A percentile compares a stretch with the other conserved stretches of the same genome.
These are phyloP conservation scores for Metschnikowia sp. DNA, from an alignment of 805 yeast genomes.

Conservation along the genomic window DNA sequence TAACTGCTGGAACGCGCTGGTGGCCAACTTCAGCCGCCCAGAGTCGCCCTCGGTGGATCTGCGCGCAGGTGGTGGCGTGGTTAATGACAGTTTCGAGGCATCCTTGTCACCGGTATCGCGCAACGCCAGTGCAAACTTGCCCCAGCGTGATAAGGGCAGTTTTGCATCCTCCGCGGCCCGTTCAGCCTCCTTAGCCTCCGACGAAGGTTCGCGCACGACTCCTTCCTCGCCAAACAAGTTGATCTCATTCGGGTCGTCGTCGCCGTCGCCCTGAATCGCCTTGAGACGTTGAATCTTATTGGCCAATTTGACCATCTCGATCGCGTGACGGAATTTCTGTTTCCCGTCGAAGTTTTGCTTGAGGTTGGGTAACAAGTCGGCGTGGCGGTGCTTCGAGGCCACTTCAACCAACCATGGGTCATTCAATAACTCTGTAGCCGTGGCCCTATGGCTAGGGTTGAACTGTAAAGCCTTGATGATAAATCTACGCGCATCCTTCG, in stretches of 20 bases:
- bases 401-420: conserved; percentile 71
- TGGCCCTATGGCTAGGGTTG: conserved; percentile 65
- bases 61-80: conserved; percentile 11
- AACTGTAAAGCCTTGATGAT: conserved; percentile 67
- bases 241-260: conserved; percentile 49
- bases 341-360: conserved; percentile 81
- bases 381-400: conserved; percentile 43
- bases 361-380: conserved; percentile 78
- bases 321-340: conserved; percentile 78
- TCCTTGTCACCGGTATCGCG: conserved; percentile 15
- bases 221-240: conserved; percentile 39
- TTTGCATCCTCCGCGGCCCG: not conserved
- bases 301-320: conserved; percentile 77
- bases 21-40: conserved; percentile 33
- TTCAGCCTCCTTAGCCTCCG: no score
- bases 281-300: conserved; percentile 74
- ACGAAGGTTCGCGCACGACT: conserved; percentile 1
- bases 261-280: conserved; percentile 55
- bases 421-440: conserved; percentile 57
- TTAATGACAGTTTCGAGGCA: conserved; percentile 24
- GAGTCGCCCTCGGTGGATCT: not conserved
- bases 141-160: conserved; percentile 28
- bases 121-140: conserved; percentile 24
- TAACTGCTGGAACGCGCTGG: conserved; percentile 64
- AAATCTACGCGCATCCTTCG: conserved; percentile 76